phyloP scores from a whole-genome alignment of 1,139 yeast species.

The Spathaspora jeffriesii region DNA sequence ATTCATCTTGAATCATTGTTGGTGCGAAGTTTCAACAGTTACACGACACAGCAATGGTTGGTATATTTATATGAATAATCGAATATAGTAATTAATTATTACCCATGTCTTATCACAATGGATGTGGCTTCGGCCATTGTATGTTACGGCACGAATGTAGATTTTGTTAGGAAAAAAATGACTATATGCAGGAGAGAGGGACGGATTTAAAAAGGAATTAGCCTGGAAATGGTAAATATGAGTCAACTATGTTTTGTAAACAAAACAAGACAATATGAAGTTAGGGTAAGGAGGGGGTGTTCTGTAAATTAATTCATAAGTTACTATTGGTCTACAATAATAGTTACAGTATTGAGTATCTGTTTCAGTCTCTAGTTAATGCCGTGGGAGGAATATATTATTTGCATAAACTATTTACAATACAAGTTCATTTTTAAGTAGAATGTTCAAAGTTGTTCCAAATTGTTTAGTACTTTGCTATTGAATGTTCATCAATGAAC shows the following conservation, averaged over 20 bases:
- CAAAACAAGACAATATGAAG: not conserved
- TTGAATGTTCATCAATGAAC: too few species aligned
- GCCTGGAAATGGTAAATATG: not conserved
- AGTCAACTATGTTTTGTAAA: not conserved
- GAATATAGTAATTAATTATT: not conserved
- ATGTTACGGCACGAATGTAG: not conserved
- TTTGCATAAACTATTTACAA: too few species aligned
- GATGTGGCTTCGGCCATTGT: not conserved
- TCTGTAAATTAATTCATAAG: too few species aligned
- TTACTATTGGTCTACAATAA: too few species aligned
- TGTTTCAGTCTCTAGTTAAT: too few species aligned
- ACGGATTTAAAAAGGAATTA: not conserved
- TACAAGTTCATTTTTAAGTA: too few species aligned
- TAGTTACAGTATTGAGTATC: too few species aligned
- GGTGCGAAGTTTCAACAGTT: not conserved
- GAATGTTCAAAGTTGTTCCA: too few species aligned
- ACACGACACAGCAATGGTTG: not conserved
- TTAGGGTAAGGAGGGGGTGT: not conserved
- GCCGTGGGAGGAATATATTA: too few species aligned
- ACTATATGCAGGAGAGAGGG: not conserved
- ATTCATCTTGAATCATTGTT: not conserved
- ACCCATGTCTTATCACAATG: slow-evolving; percentile 1
- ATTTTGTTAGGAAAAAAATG: not conserved
- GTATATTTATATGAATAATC: not conserved
- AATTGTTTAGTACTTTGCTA: too few species aligned